Base-by-base conservation (phyloP, 1,284 basidiomycete genomes). In the Moniliophthora roreri region DNA sequence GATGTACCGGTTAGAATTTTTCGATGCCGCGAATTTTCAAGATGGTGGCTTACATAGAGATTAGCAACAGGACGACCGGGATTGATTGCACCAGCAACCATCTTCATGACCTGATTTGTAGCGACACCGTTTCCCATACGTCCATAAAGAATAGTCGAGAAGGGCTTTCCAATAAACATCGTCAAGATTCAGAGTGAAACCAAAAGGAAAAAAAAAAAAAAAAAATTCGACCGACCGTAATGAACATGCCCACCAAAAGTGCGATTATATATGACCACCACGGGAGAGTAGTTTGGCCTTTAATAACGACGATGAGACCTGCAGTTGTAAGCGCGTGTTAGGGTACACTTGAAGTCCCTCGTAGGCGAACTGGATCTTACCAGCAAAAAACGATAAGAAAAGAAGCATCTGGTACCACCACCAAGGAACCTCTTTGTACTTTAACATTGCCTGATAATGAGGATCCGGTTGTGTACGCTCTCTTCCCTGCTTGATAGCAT, bases 41-140 rank as follows among this genome's bases (percentile, higher is more conserved):
- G 38, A 35, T 51, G 44, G 15, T 53, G 37, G 66, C 79, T 56
- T 56, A 82, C 81, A 60, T 85, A 85, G 51, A 85, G 76, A 64
- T 87, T 87, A 7, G 84, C 84, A 6, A 86, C 79, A 2, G 84
- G 84, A 53, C 76, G 75, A 20, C 85, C 84, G 2, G 84, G 83
- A 56, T 84, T 78, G 23, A 85, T 68, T 3, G 78, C 80, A 11
- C 82, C 82, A 8, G 80, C 81, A 24, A 86, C 77, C 82, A 87
- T 85, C 70, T 85, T 84, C 76, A 84, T 83, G 38, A 85, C 62
- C 58, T 82, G 81, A 56, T 77, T 78, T 8, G 81, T 84, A 1
- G 75, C 76, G 34, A 84, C 70, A n/a, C 81, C 80, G 58, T 76
- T 81, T 11, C 82, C 82, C 72, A 84, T 72, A 21, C 81, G 73